phyloP scores from a whole-genome alignment of 2,329 filamentous ascomycete genomes.

The Neofusicoccum laricinum region DNA sequence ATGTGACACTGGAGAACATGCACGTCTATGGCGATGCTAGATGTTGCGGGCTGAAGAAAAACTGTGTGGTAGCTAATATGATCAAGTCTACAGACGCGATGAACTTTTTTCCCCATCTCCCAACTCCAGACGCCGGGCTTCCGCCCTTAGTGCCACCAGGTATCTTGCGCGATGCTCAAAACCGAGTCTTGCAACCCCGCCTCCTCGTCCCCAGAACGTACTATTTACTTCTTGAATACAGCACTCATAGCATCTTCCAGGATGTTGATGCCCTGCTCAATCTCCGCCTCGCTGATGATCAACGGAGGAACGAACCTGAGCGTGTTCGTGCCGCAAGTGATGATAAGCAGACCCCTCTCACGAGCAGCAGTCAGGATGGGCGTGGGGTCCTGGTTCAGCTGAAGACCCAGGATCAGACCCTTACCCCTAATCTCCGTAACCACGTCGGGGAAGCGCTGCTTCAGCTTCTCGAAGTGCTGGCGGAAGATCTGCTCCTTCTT shows the following conservation, averaged over 20 bases:
- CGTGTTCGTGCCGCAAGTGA: conserved; percentile 90
- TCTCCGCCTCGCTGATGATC: conserved; percentile 76
- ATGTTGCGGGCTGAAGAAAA: too few relatives aligned
- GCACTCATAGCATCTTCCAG: conserved; percentile 65
- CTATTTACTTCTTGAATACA: conserved; percentile 41
- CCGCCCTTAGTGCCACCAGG: neutral
- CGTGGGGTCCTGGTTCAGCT: conserved; percentile 70
- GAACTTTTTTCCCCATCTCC: neutral
- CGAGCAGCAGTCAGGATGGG: conserved; percentile 79
- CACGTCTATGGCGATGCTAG: too few relatives aligned
- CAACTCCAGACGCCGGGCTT: neutral
- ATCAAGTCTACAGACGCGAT: neutral
- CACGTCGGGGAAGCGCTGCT: conserved; percentile 64
- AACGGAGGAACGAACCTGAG: conserved; percentile 88
- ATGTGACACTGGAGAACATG: too few relatives aligned
- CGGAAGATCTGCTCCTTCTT: conserved; percentile 63
- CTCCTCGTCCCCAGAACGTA: conserved; percentile 20
- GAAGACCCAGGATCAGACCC: conserved; percentile 82
- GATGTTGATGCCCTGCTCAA: conserved; percentile 72
- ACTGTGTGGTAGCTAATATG: neutral
- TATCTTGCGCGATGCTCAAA: neutral
- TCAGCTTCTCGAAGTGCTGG: conserved; percentile 56
- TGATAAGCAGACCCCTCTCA: conserved; percentile 82
- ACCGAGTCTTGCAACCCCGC: neutral
- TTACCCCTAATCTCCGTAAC: conserved; percentile 77